These are phyloP conservation scores for Viola odorata DNA, from an alignment of 345 rosid species.

Conservation along the genomic window DNA sequence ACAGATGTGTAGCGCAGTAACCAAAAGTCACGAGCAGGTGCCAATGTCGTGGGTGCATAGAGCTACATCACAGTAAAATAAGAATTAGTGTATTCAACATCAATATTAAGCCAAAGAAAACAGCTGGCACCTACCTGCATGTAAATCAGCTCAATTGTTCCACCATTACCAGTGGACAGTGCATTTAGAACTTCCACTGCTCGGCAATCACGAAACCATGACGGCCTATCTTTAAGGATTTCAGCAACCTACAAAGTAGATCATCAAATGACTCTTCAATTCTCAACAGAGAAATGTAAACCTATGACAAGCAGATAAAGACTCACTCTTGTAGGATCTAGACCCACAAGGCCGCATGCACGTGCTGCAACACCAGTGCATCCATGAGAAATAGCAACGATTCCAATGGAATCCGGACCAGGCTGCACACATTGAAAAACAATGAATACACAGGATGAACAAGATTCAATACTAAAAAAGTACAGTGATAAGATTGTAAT, in stretches of 20 bases:
- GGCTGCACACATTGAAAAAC: conserved; percentile 45
- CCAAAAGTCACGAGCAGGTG: conserved; percentile 99
- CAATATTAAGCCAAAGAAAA: background rate
- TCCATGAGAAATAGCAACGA: conserved; percentile 99
- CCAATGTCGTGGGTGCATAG: conserved; percentile 97
- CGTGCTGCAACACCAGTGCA: conserved; percentile 99
- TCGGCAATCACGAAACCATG: conserved; percentile 99
- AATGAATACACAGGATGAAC: background rate
- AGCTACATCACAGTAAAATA: conserved; percentile 41
- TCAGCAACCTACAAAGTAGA: conserved; percentile 68
- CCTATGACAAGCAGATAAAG: background rate
- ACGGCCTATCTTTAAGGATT: conserved; percentile 96
- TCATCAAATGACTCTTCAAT: background rate
- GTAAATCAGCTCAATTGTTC: conserved; percentile 96
- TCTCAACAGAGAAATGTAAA: background rate
- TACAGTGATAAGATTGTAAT: too few relatives aligned
- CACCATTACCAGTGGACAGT: conserved; percentile 95
- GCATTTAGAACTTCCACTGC: conserved; percentile 92
- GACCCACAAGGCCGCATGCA: conserved; percentile 99
- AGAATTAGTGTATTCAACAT: background rate
- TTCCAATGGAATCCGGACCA: conserved; percentile 99
- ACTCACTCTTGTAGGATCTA: conserved; percentile 97
- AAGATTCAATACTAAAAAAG: background rate
- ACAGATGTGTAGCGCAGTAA: conserved; percentile 90
- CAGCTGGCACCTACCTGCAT: conserved; percentile 62